phyloP scores from a whole-genome alignment of 371 early-diverging fungal genomes.

The Mortierella sp. region DNA sequence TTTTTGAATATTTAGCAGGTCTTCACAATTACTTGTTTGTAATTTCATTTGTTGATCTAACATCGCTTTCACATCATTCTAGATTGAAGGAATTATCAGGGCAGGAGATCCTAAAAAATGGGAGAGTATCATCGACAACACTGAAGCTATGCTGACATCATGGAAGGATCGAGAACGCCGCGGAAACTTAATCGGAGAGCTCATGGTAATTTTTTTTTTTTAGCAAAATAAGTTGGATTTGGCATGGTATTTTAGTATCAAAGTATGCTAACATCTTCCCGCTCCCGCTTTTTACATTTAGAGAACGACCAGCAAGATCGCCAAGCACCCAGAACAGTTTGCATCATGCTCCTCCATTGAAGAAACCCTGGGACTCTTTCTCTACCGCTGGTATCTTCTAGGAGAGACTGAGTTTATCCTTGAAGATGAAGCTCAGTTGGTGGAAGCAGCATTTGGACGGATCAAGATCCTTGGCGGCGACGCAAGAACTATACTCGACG shows the following conservation, averaged over 20 bases:
- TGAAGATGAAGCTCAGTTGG: not conserved
- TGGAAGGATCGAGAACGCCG: not conserved
- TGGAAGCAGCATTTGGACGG: not conserved
- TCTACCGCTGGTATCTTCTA: not conserved
- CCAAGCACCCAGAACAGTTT: not conserved
- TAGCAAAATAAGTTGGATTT: too few species aligned
- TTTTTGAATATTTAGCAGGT: too few species aligned
- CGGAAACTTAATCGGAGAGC: not conserved
- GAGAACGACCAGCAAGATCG: too few species aligned
- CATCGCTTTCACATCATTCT: too few species aligned
- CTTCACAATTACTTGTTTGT: too few species aligned
- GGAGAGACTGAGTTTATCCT: not conserved
- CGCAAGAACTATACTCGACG: not conserved
- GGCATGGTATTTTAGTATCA: too few species aligned
- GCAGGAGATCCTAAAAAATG: not conserved
- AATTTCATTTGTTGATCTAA: too few species aligned
- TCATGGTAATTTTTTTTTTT: too few species aligned
- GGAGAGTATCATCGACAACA: not conserved
- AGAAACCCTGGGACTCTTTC: not conserved
- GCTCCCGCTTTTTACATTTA: too few species aligned
- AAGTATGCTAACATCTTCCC: too few species aligned
- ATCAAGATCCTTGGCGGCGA: not conserved
- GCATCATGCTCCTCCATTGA: not conserved
- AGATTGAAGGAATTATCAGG: too few species aligned
- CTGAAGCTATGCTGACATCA: not conserved